Conservation (phyloP, 2,329 filamentous ascomycete genomes). For the Blastomyces parvus region DNA sequence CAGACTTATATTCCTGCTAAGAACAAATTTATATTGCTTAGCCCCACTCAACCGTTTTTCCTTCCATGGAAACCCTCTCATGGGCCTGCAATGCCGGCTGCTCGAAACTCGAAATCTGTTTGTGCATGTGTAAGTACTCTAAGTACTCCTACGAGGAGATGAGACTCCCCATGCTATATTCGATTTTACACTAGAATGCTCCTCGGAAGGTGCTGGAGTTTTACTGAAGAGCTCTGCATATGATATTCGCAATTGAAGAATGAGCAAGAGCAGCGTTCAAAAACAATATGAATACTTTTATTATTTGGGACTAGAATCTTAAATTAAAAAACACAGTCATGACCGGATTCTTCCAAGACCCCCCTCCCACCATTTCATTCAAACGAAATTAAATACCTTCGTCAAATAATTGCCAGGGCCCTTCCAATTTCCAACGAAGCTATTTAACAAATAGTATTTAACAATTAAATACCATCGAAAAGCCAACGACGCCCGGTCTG, state of each 20-base stretch:
- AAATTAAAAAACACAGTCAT: neutral
- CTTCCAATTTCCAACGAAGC: neutral
- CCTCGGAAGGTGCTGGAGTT: neutral
- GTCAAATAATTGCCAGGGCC: neutral
- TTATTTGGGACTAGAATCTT: neutral
- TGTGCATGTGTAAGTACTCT: neutral
- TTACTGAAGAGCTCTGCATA: neutral
- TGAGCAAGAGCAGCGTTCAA: neutral
- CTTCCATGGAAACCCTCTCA: neutral
- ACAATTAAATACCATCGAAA: neutral
- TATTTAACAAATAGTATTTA: too few relatives aligned
- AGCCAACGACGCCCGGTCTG: neutral
- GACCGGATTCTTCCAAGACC: neutral
- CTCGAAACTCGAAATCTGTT: neutral
- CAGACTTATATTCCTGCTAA: neutral
- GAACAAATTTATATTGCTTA: neutral
- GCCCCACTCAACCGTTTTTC: neutral
- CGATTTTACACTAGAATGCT: neutral
- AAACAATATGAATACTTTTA: neutral
- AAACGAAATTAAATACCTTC: neutral
- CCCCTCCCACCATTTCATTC: neutral
- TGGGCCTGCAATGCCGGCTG: neutral
- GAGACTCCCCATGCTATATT: neutral
- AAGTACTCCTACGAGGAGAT: too few relatives aligned
- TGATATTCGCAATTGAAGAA: neutral